Evolutionary conservation across 305 asterid species (phyloP), one percentile per base, ranked within the genome.

Genomic region (Fraxinus nigra): DNA sequence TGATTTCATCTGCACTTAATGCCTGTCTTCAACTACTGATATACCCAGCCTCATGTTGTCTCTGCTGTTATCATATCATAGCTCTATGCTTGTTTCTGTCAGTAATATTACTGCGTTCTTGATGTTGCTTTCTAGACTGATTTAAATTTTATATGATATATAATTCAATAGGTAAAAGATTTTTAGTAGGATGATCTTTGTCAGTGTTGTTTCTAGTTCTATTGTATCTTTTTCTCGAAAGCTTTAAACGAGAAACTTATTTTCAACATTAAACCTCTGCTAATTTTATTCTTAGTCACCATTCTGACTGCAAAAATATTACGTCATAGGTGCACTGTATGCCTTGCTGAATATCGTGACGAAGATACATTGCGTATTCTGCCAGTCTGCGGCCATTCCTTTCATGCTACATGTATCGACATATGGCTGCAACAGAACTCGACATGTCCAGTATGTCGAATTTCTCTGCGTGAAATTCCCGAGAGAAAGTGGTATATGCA

Each of bases 381-480:
- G 22, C 98, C 97, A 3, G 38, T 80, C 0, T 95, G 99, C 61
- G 93, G 95, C 0, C 99, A 95, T 84, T 88, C 87, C 10, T 95
- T 94, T 48, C 99, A 95, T 65, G 88, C 92, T 10, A 85, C 86
- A 0, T 95, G 99, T 63, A 94, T 95, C 1, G 94, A 91, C 75
- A 87, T 89, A 79, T 94, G 99, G 98, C 86, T 94, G 51, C 93
- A 92, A 76, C 93, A 91, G 89, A 94, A 89, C 24, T 87, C 91
- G 8, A 94, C 97, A 0, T 95, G 99, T 79, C 99, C 99, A 3
- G 93, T 95, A 9, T 95, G 97, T 77, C 90, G 94, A 76, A 79
- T 91, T 56, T 89, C 97, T 40, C 89, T 90, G 18, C 90, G 89
- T 0, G 89, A 84, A 59, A 80, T 83, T 11, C 89, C 88, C 0